Base-by-base conservation (phyloP, 2,329 filamentous ascomycete species). In the Diplodia sapinea region DNA sequence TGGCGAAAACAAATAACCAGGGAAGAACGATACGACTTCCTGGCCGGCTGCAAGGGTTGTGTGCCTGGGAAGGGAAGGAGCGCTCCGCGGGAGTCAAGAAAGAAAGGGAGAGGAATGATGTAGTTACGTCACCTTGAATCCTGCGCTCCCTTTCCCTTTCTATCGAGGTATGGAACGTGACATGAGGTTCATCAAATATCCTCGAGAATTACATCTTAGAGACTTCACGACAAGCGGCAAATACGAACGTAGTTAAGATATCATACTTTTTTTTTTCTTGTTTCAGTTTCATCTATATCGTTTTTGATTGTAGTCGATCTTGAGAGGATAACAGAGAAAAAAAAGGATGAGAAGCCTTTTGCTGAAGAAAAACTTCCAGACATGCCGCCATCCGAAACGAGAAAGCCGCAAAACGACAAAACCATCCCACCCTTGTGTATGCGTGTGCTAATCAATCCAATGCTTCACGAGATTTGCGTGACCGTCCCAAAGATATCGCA, bases 211-310 rank as follows among this genome's bases (percentile, higher is more conserved):
- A 31, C 6, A 54, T 26, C 23, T 3, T 26, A 17, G 12, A 36
- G 17, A 20, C 31, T 36, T 33, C 23, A 29, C 13, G 7, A 54
- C 23, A 12, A 20, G n/a, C 3, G 23, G 9, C 7, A 33, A 33
- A 36, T 13, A 12, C 2, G 54, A 36, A 6, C 11, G 26, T 5
- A 23, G 17, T 61, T 26, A 61, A 61, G 13, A 49, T 61, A 61
- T 49, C 7, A 61, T 31, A 49, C 40, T 49, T 61, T 61, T 61
- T 49, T 47, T 29, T 61, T 56, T 36, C 33, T 11, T 33, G 7
- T 33, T 7, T n/a, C 20, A 47, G 15, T 47, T 43, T 20, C 9
- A 26, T 59, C 9, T 61, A 29, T 54, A 29, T 56, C 8, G 6
- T 40, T 38, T 36, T 56, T 56, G 33, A 4, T 56, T 56, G n/a